phyloP scores from a whole-genome alignment of 495 filamentous ascomycete species.

The Penicillium bialowiezense region DNA sequence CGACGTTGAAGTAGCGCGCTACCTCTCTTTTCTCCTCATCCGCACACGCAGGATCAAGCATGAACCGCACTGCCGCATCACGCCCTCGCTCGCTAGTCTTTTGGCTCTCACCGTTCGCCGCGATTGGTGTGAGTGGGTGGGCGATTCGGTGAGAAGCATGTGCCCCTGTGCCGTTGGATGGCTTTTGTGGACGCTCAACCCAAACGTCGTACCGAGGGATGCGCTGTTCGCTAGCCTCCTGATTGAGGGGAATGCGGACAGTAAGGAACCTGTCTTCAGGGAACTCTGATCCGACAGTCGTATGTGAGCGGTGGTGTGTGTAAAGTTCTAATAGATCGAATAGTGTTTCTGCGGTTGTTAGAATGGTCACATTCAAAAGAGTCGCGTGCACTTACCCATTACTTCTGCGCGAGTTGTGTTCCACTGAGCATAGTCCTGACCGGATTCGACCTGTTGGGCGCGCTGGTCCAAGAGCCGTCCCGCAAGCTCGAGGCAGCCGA shows the following conservation, averaged over 20 bases:
- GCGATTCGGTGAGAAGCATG: conserved; percentile 2
- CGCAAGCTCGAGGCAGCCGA: conserved; percentile 79
- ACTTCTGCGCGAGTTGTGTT: conserved; percentile 65
- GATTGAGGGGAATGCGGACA: conserved; percentile 82
- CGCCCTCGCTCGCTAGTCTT: conserved; percentile 51
- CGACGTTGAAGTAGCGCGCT: conserved; percentile 64
- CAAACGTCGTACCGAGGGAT: conserved; percentile 53
- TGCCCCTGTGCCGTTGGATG: conserved; percentile 2
- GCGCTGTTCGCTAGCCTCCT: conserved; percentile 57
- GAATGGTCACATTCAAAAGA: not conserved
- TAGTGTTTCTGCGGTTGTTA: conserved; percentile 60
- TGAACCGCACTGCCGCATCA: conserved; percentile 83
- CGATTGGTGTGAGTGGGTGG: conserved; percentile 35
- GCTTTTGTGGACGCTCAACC: conserved; percentile 12
- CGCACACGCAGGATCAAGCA: conserved; percentile 79
- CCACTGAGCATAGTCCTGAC: conserved; percentile 51
- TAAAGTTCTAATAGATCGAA: conserved; percentile 88
- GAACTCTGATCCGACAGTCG: conserved; percentile 67
- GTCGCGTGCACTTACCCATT: conserved; percentile 48
- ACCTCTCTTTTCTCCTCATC: conserved; percentile 66
- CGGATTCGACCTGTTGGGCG: conserved; percentile 43
- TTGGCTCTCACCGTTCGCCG: conserved; percentile 46
- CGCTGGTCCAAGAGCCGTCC: conserved; percentile 58
- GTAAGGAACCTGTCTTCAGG: conserved; percentile 73
- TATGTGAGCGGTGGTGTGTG: conserved; percentile 69